Evolutionary conservation across 495 filamentous ascomycete genomes (phyloP), one percentile per base, ranked within the genome.

Genomic region (Pyronema domesticum): DNA sequence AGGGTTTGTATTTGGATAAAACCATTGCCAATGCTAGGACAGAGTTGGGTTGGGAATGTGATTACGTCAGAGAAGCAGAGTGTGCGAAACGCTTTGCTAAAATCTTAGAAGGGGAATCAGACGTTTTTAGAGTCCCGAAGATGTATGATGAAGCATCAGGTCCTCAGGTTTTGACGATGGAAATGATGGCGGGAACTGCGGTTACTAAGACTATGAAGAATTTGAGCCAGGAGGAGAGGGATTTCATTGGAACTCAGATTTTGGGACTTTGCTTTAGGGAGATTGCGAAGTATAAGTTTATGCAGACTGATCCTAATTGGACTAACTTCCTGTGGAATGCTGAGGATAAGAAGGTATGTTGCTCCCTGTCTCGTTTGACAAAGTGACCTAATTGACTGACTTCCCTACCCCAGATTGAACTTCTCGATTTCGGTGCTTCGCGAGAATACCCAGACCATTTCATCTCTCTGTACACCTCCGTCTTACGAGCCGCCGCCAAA

Each of bases 261-360:
- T 74, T 98, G 49, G 85, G 88, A 9, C 77, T 98, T 14, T 95
- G 91, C 64, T 76, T 98, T 37, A 83, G 89, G 47, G 91, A 98
- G 67, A 87, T 96, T 62, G 78, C 76, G 53, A 85, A 95, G 61
- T 98, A 95, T 73, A 77, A 73, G 43, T 98, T 91, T 73, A 98
- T 98, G 91, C 91, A 98, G 70, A 96, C 91, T 23, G 91, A 98
- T 69, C 91, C 91, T 15, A 98, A 98, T 73, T 98, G 93, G 91
- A 96, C 93, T n/a, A 98, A 98, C 65, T 98, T 98, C 72, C 72
- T 96, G 30, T 96, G 85, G 73, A 94, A 98, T 65, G 68, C 76
- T 0, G 51, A 69, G 7, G 80, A 77, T 1, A 70, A 80, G 51
- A 82, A 79, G 60, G 60, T 49, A 34, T 50, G 18, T 30, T 19